Percentiles rank a stretch among this genome's conserved stretches.
These are phyloP conservation scores for Solioccasus polychromus DNA, from an alignment of 768 basidiomycete species.

Conservation along the genomic window DNA sequence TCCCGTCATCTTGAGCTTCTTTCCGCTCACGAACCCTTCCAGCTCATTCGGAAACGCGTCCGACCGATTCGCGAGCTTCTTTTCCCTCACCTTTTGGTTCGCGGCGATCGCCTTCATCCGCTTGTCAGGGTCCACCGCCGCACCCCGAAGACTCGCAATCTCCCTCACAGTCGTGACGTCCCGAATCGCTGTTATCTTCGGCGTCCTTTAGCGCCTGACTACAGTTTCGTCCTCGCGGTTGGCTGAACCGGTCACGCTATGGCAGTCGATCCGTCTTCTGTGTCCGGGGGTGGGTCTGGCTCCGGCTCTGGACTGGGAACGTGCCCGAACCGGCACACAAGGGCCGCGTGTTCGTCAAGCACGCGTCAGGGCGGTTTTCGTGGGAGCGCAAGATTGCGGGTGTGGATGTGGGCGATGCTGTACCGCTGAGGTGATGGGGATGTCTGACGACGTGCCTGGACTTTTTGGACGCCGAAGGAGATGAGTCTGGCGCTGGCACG, in stretches of 20 bases:
- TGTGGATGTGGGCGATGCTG: slow-evolving; percentile 46
- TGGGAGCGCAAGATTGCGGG: slow-evolving; percentile 61
- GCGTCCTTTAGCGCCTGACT: no score
- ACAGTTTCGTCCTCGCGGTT: no score
- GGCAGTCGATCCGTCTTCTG: not conserved
- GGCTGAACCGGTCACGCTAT: no score
- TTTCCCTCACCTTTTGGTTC: slow-evolving; percentile 76
- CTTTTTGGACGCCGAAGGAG: slow-evolving; percentile 42
- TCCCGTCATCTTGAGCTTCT: slow-evolving; percentile 93
- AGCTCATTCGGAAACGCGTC: slow-evolving; percentile 88
- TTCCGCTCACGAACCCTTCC: slow-evolving; percentile 78
- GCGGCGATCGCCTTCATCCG: slow-evolving; percentile 92
- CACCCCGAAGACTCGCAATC: slow-evolving; percentile 81
- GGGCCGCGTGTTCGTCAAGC: slow-evolving; percentile 46
- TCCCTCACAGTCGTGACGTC: slow-evolving; percentile 90
- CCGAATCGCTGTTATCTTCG: no score
- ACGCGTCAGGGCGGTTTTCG: slow-evolving; percentile 59
- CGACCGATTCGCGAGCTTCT: slow-evolving; percentile 64
- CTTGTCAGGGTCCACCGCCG: slow-evolving; percentile 75
- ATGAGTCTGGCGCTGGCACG: no score
- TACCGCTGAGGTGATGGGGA: slow-evolving; percentile 67
- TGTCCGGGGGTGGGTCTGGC: no score
- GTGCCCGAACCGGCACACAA: slow-evolving; percentile 39
- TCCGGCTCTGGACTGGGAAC: slow-evolving; percentile 43
- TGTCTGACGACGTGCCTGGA: slow-evolving; percentile 62